These are phyloP conservation scores for Hibiscus tridactylites DNA, from an alignment of 345 rosid genomes.

Conservation along the genomic window DNA sequence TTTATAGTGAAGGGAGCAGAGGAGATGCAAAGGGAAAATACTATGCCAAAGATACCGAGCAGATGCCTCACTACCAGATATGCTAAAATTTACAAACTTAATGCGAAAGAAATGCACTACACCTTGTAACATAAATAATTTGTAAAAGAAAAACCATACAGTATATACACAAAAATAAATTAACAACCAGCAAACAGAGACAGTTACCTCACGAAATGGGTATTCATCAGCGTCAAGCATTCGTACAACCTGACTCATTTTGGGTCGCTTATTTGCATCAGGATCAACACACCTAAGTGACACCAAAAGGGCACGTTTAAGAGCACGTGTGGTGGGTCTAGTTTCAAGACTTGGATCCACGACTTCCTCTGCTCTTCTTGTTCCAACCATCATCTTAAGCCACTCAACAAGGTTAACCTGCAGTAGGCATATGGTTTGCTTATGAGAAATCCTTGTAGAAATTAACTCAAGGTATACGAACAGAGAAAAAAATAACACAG, in stretches of 20 bases:
- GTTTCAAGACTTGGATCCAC: slow-evolving; percentile 70
- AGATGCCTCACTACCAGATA: neutral
- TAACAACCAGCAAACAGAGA: neutral
- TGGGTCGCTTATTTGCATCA: slow-evolving; percentile 80
- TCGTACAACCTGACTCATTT: slow-evolving; percentile 77
- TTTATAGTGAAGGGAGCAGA: neutral
- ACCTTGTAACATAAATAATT: neutral
- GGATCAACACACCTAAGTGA: slow-evolving; percentile 91
- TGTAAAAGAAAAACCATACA: neutral
- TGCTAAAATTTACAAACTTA: neutral
- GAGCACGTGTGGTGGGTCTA: slow-evolving; percentile 60
- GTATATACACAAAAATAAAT: neutral
- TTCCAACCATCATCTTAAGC: slow-evolving; percentile 94
- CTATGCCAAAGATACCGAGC: neutral
- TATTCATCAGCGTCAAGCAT: slow-evolving; percentile 89
- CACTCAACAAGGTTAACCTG: slow-evolving; percentile 96
- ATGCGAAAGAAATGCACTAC: neutral
- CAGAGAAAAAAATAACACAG: neutral
- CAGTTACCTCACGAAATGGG: slow-evolving; percentile 71
- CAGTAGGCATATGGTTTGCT: slow-evolving; percentile 6
- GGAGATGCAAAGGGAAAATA: neutral
- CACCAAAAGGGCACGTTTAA: slow-evolving; percentile 72
- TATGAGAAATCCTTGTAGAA: neutral
- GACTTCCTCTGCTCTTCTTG: slow-evolving; percentile 89
- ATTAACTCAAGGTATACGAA: neutral